These are phyloP conservation scores for Ganoderma sinense DNA, from an alignment of 1,284 basidiomycete genomes.

Conservation along the genomic window DNA sequence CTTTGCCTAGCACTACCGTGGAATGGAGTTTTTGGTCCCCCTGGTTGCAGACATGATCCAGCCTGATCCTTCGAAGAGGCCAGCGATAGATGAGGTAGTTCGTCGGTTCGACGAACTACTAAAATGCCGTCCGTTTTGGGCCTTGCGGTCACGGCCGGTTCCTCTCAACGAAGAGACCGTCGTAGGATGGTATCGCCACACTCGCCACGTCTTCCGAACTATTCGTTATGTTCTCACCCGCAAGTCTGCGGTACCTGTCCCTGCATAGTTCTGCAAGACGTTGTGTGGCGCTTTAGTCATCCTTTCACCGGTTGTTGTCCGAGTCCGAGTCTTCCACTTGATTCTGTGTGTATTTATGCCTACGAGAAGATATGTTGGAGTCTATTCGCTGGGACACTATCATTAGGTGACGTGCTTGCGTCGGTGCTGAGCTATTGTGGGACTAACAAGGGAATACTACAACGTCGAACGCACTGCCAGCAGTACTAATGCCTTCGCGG, in stretches of 20 bases:
- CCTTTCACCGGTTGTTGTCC: background rate
- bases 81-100: constrained; percentile 28
- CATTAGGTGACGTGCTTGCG: background rate
- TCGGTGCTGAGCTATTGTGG: background rate
- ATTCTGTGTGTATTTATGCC: background rate
- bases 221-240: background rate
- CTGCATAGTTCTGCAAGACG: background rate
- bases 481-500: too few species aligned
- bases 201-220: background rate
- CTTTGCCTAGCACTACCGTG: constrained; percentile 1
- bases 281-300: background rate
- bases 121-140: constrained; percentile 3
- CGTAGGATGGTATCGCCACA: background rate
- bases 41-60: constrained; percentile 29
- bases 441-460: background rate
- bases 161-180: background rate
- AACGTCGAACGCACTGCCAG: too few species aligned
- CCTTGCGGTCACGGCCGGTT: background rate
- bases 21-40: constrained; percentile 22
- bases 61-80: constrained; percentile 25
- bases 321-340: background rate
- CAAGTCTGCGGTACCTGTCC: background rate
- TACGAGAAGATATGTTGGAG: background rate
- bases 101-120: constrained; percentile 17
- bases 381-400: background rate